Base-by-base conservation (phyloP, 352 stramenopile species). In the Pythium sp. region DNA sequence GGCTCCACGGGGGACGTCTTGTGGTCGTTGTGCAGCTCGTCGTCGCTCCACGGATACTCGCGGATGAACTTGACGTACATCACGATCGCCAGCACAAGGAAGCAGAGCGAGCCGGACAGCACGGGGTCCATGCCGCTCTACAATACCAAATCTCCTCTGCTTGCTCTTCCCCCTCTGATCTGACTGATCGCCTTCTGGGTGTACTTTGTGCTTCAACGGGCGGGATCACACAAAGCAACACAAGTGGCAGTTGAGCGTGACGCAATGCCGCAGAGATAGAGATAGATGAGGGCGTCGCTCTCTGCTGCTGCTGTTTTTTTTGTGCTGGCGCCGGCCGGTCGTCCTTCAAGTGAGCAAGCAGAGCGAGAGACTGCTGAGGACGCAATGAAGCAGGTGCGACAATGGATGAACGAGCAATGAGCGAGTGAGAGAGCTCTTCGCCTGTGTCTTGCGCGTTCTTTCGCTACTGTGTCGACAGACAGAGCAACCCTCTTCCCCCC, bases 61-160 rank as follows among this genome's bases (percentile, higher is more conserved):
- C 86, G 81, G 65, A 95, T 91, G 63, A 95, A 95, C 65, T 92
- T 91, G 67, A 95, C 81, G 74, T 95, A 95, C 87, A 95, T 92
- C 67, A 89, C 81, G 64, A 95, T 89, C 62, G 87, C 86, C 56
- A 95, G 74, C 72, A 92, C 85, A 57, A 95, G 72, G 70, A 95
- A 95, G 69, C 87, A 95, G 30, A 95, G 77, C 72, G 87, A 95
- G n/a, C 87, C 87, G 32, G 87, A 91, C 41, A 95, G 76, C 69
- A 95, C 87, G 11, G 87, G 87, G 74, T 95, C 87, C 83, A 95
- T 92, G 24, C 1, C 41, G 20, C 22, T 28, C 47, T 18, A 20
- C n/a, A 24, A 22, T 15, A 32, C 14, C 11, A 12, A 9, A 18
- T 58, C 14, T 36, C 26, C 43, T 60, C 55, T 26, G 36, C 30